Evolutionary conservation across 1,139 yeast genomes (phyloP).

Genomic region (Candida glucosophila): DNA sequence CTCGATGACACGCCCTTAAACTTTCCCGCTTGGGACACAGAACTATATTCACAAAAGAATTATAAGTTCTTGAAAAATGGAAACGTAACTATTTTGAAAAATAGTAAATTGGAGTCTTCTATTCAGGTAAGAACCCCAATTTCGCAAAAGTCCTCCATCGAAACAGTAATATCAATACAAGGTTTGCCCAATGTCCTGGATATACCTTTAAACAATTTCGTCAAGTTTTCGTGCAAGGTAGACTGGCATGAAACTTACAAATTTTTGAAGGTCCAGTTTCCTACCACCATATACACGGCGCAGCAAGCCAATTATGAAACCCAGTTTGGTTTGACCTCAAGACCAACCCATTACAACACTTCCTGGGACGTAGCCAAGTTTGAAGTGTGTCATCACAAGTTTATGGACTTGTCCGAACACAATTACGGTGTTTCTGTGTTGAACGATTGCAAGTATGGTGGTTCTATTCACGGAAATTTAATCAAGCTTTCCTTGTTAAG

Average conservation of each 20-base stretch:
- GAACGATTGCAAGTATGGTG: conserved; percentile 86
- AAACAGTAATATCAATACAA: conserved; percentile 63
- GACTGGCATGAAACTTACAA: conserved; percentile 85
- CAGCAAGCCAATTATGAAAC: conserved; percentile 77
- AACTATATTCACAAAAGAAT: conserved; percentile 70
- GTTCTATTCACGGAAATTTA: conserved; percentile 80
- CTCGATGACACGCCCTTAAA: conserved; percentile 85
- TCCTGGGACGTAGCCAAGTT: conserved; percentile 95
- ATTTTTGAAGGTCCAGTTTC: conserved; percentile 90
- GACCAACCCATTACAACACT: conserved; percentile 93
- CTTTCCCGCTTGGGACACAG: conserved; percentile 98
- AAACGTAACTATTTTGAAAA: conserved; percentile 41
- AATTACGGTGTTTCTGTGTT: conserved; percentile 82
- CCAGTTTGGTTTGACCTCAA: conserved; percentile 80
- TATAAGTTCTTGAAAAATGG: conserved; percentile 39
- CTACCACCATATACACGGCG: conserved; percentile 71
- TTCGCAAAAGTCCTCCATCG: conserved; percentile 49
- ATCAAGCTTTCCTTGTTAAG: conserved; percentile 78
- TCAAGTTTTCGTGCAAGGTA: conserved; percentile 57
- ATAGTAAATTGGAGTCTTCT: conserved; percentile 54
- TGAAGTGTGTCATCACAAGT: conserved; percentile 91
- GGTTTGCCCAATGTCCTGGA: conserved; percentile 31
- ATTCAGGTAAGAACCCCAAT: conserved; percentile 53
- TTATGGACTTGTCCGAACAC: conserved; percentile 82
- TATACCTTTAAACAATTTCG: conserved; percentile 26